phyloP scores from a whole-genome alignment of 768 basidiomycete species.

The Phlebiopsis flavidoalba region DNA sequence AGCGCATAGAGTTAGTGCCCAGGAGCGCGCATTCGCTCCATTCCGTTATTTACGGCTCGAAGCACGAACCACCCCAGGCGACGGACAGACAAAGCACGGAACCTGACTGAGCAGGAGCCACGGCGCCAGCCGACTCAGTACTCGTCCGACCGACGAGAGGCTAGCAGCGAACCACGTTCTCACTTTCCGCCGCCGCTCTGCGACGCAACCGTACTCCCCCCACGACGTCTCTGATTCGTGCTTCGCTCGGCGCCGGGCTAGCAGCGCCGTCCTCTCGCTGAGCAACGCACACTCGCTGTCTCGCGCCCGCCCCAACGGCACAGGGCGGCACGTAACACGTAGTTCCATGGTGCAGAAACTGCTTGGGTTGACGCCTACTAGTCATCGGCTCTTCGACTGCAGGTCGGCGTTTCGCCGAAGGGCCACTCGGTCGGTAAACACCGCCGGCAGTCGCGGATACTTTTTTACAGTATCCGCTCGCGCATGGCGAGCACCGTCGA shows the following conservation, averaged over 20 bases:
- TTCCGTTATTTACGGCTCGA: neutral
- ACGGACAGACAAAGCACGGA: slow-evolving; percentile 55
- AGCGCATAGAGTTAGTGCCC: slow-evolving; percentile 55
- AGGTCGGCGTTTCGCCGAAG: slow-evolving; percentile 92
- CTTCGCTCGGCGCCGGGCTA: slow-evolving; percentile 35
- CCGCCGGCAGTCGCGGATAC: slow-evolving; percentile 90
- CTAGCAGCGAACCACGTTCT: slow-evolving; percentile 30
- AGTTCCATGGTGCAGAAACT: slow-evolving; percentile 73
- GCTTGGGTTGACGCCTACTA: slow-evolving; percentile 85
- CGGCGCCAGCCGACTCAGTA: slow-evolving; percentile 46
- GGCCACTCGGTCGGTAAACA: slow-evolving; percentile 88
- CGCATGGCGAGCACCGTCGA: slow-evolving; percentile 96
- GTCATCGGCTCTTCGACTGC: too few species aligned
- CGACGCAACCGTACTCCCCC: slow-evolving; percentile 29
- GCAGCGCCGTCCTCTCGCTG: slow-evolving; percentile 28
- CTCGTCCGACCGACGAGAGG: slow-evolving; percentile 32
- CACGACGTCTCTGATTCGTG: slow-evolving; percentile 45
- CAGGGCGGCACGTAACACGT: slow-evolving; percentile 46
- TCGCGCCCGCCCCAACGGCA: too few species aligned
- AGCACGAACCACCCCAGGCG: slow-evolving; percentile 38
- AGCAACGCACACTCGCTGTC: slow-evolving; percentile 40
- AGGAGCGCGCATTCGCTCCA: neutral
- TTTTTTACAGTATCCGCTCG: too few species aligned
- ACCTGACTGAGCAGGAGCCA: slow-evolving; percentile 55
- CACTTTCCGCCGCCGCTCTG: too few species aligned